Conservation (phyloP, 169 alveolate genomes). For the Eimeria brunetti region DNA sequence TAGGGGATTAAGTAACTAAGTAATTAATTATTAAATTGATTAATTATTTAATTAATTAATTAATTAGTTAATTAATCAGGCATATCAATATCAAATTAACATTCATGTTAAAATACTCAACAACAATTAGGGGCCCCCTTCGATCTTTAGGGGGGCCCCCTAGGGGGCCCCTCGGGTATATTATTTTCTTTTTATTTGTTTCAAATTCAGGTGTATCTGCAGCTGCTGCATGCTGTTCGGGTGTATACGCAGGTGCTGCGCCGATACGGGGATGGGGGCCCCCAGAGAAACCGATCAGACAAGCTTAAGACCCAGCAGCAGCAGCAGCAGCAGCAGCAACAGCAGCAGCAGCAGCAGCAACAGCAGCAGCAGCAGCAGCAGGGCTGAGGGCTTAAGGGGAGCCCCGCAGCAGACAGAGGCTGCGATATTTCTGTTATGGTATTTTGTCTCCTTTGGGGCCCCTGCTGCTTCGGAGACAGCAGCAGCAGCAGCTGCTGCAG, state of each 20-base stretch:
- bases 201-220: background rate
- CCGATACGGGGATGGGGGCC: conserved; percentile 41
- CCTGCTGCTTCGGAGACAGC: background rate
- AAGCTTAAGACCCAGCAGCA: conserved; percentile 3
- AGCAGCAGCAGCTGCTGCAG: conserved; percentile 19
- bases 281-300: conserved; percentile 11
- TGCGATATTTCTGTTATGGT: background rate
- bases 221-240: background rate
- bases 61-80: no score
- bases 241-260: conserved; percentile 57
- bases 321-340: conserved; percentile 2
- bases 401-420: conserved; percentile 26
- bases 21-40: no score
- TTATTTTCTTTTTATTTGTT: background rate
- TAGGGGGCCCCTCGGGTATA: background rate
- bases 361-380: background rate
- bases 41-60: no score
- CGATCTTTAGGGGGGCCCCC: background rate
- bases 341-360: background rate
- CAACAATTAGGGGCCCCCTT: no score
- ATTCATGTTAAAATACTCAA: no score
- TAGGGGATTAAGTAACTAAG: no score
- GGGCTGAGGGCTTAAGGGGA: conserved; percentile 21
- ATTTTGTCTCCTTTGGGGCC: background rate
- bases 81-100: no score